Conservation (phyloP, 176 grass and related monocot genomes). For the Lolium multiflorum region DNA sequence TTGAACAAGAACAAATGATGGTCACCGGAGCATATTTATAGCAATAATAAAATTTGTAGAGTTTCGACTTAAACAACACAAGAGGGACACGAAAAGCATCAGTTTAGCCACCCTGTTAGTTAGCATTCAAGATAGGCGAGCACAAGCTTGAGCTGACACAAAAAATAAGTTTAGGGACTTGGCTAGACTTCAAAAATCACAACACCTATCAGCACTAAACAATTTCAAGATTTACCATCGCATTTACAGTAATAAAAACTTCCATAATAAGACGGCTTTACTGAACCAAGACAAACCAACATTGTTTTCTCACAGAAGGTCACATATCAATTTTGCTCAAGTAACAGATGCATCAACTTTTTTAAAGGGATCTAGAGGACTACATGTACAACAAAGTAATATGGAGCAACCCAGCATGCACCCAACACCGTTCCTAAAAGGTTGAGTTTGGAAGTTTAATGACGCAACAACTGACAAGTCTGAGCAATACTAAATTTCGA, state of each 20-base stretch:
- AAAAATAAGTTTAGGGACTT: too few relatives aligned
- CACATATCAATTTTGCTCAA: background rate
- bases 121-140: too few relatives aligned
- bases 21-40: too few relatives aligned
- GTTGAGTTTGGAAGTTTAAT: background rate
- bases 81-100: too few relatives aligned
- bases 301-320: background rate
- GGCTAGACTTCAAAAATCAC: too few relatives aligned
- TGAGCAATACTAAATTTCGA: background rate
- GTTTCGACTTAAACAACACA: too few relatives aligned
- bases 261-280: background rate
- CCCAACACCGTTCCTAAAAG: background rate
- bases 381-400: background rate
- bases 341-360: background rate
- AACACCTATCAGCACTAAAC: too few relatives aligned
- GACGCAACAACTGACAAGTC: background rate
- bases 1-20: background rate
- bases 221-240: too few relatives aligned
- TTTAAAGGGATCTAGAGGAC: background rate
- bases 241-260: background rate
- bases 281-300: background rate
- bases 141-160: too few relatives aligned
- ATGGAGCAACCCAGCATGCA: slow-evolving; percentile 8
- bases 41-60: too few relatives aligned
- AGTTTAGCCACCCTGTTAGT: too few relatives aligned